Base-by-base conservation (phyloP, 495 filamentous ascomycete genomes). In the Chaetomium tenue region DNA sequence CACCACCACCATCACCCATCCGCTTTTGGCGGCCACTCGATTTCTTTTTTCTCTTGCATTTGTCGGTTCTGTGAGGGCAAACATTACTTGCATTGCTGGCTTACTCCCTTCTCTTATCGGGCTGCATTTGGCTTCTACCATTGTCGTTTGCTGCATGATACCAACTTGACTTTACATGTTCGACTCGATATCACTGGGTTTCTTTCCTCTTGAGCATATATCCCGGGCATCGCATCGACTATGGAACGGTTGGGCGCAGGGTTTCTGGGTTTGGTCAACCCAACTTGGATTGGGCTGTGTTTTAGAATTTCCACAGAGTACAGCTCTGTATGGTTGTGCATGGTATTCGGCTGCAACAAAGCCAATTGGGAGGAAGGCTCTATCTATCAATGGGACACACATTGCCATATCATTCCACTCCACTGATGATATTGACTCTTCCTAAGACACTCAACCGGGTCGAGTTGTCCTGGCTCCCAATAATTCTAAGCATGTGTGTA, bases 341-440 rank as follows among this genome's bases (percentile, higher is more conserved):
- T 33, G 56, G 56, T 33, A 59, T 47, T 59, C 40, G 20, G 56
- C 56, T 59, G 28, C 28, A 9, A 39, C 23, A 23, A 50, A 39
- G 44, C 47, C 39, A 69, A 66, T n/a, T 69, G 67, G 63, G 63
- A 69, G 67, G 63, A 69, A 66, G 60, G 62, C 18, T 48, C 20
- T 58, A 54, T 23, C 26, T 58, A 54, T 23, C 26, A 54, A 54
- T 30, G 25, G 51, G 28, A 54, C 12, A 2, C 25, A 33, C 16
- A n/a, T 54, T 54, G 51, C 1, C 26, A 42, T 20, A 2, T 18
- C 33, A 6, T 60, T 48, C 15, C 16, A 20, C 3, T 7, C 18
- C 22, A 22, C 40, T 18, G 33, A 37, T 37, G 33, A 1, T 37
- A 12, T 37, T 37, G n/a, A n/a, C n/a, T n/a, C n/a, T n/a, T n/a